These are phyloP conservation scores for Suillus subalutaceus DNA, from an alignment of 768 basidiomycete genomes.

Conservation along the genomic window DNA sequence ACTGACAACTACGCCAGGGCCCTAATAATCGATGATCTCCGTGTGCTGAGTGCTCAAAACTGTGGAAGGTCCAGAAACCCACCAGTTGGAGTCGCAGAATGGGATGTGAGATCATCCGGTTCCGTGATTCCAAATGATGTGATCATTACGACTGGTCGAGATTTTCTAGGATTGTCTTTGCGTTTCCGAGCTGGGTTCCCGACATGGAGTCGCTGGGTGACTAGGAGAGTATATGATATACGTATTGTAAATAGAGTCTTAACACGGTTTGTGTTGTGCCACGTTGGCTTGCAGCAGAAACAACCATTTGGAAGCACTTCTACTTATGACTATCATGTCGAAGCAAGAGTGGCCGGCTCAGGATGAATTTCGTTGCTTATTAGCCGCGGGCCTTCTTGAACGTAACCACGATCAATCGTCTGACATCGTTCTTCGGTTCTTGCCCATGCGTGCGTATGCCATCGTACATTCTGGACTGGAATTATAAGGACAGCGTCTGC, in stretches of 20 bases:
- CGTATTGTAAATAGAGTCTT: too few species aligned
- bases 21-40: not conserved
- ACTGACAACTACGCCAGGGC: not conserved
- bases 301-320: not conserved
- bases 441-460: not conserved
- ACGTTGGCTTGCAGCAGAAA: not conserved
- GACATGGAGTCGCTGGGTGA: too few species aligned
- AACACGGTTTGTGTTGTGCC: not conserved
- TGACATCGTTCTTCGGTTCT: not conserved
- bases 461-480: not conserved
- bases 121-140: not conserved
- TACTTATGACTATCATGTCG: not conserved
- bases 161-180: not conserved
- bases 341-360: not conserved
- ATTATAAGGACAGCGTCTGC: slow-evolving; percentile 20
- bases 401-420: not conserved
- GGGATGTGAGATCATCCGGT: not conserved
- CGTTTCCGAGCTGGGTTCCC: too few species aligned
- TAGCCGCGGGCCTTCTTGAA: not conserved
- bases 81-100: not conserved
- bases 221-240: too few species aligned
- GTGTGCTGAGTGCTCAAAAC: not conserved
- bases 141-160: not conserved
- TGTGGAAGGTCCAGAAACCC: not conserved
- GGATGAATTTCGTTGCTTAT: not conserved